Percentiles rank a stretch among this genome's conserved stretches.
Evolutionary conservation across 139 green algal species (phyloP).

Genomic region (Picochlorum sp.): DNA sequence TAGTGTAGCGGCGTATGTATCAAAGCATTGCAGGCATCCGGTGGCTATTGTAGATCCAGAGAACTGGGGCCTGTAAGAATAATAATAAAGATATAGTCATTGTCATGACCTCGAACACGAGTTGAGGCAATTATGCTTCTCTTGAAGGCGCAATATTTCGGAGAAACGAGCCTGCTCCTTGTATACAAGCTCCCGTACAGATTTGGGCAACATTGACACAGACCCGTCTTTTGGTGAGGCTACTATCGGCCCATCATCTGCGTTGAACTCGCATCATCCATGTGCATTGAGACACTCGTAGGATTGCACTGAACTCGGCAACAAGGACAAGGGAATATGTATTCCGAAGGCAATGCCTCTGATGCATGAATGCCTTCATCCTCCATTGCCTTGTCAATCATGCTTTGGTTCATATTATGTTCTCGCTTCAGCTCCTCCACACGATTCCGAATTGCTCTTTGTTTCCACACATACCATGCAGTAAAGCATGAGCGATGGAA

Average conservation of each 20-base stretch:
- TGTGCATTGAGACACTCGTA: background rate
- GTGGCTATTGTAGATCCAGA: constrained; percentile 11
- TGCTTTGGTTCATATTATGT: background rate
- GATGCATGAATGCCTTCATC: background rate
- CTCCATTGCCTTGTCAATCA: background rate
- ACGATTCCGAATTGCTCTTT: background rate
- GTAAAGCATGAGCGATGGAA: background rate
- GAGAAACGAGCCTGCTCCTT: background rate
- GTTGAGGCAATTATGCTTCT: background rate
- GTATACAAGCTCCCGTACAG: background rate
- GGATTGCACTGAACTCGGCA: background rate
- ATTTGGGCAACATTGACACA: background rate
- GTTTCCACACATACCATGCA: background rate
- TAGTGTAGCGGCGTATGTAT: constrained; percentile 12
- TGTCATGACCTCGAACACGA: background rate
- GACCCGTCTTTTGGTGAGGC: background rate
- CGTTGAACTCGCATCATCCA: background rate
- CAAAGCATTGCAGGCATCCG: constrained; percentile 15
- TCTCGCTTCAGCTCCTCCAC: background rate
- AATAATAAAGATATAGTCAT: background rate
- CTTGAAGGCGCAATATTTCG: background rate
- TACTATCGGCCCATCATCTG: background rate
- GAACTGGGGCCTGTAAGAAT: background rate
- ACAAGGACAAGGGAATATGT: background rate
- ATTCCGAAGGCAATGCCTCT: background rate